Evolutionary conservation across 768 basidiomycete species (phyloP).

Genomic region (Amanita pseudoporphyria): DNA sequence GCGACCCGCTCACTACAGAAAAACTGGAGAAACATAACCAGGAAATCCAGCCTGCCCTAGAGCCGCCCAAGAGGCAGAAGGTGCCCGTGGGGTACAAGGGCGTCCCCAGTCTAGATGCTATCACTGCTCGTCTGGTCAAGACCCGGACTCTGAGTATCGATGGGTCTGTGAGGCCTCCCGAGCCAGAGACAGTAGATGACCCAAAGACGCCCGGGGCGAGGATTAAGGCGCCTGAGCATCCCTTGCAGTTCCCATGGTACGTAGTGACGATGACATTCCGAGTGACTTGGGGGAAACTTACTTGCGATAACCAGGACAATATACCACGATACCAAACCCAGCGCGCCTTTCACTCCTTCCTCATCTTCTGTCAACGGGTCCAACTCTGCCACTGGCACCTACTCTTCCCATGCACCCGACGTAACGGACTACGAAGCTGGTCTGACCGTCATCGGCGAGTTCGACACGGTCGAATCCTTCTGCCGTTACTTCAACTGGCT

Average conservation of each 20-base stretch:
- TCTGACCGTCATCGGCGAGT: conserved; percentile 79
- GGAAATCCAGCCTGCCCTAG: conserved; percentile 21
- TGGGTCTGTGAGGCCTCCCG: conserved; percentile 62
- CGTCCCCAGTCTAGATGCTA: conserved; percentile 77
- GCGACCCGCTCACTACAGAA: conserved; percentile 57
- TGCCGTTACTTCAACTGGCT: conserved; percentile 94
- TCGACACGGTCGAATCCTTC: conserved; percentile 83
- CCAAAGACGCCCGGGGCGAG: conserved; percentile 71
- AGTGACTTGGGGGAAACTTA: background rate
- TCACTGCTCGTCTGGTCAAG: conserved; percentile 72
- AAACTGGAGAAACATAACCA: conserved; percentile 55
- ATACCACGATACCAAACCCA: conserved; percentile 81
- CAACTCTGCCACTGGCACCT: conserved; percentile 19
- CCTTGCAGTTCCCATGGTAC: conserved; percentile 76
- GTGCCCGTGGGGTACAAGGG: conserved; percentile 69
- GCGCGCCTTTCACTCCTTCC: conserved; percentile 49
- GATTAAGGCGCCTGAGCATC: conserved; percentile 72
- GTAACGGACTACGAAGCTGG: conserved; percentile 77
- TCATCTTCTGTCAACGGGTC: conserved; percentile 14
- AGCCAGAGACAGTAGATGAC: conserved; percentile 72
- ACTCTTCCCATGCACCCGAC: conserved; percentile 42
- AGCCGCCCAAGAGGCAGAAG: conserved; percentile 19
- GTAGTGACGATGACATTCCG: conserved; percentile 13
- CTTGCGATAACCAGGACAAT: conserved; percentile 53
- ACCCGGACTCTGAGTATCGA: conserved; percentile 54